phyloP scores from a whole-genome alignment of 108 stramenopile species.

The Bacterosira constricta region DNA sequence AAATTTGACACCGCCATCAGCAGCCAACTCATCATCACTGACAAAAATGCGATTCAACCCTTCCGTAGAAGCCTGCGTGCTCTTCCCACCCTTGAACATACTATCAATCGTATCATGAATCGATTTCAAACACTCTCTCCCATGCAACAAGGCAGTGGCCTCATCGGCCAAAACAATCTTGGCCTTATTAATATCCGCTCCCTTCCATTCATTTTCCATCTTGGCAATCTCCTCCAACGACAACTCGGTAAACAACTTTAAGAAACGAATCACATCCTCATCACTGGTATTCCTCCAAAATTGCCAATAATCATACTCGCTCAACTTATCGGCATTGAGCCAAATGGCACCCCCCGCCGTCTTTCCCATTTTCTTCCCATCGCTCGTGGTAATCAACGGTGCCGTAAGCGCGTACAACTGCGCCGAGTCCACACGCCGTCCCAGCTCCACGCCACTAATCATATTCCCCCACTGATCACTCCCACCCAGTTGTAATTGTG shows the following conservation, averaged over 20 bases:
- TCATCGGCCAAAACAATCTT: constrained; percentile 96
- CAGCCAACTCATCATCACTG: constrained; percentile 38
- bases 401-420: constrained; percentile 95
- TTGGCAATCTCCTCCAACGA: constrained; percentile 82
- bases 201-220: constrained; percentile 65
- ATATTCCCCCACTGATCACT: constrained; percentile 99
- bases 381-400: constrained; percentile 95
- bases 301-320: constrained; percentile 98
- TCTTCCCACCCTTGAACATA: constrained; percentile 74
- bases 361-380: constrained; percentile 99
- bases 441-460: constrained; percentile 92
- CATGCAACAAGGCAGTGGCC: constrained; percentile 93
- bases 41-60: constrained; percentile 70
- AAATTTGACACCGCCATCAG: constrained; percentile 58
- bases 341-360: constrained; percentile 96
- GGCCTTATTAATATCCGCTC: constrained; percentile 90
- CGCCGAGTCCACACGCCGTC: constrained; percentile 79
- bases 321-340: constrained; percentile 90
- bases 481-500: constrained; percentile 93
- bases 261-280: constrained; percentile 91
- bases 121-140: constrained; percentile 71
- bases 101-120: constrained; percentile 89
- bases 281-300: constrained; percentile 98
- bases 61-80: constrained; percentile 56
- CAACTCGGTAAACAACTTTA: constrained; percentile 95